Conservation (phyloP, 768 basidiomycete species). For the Sporobolomyces pararoseus region DNA sequence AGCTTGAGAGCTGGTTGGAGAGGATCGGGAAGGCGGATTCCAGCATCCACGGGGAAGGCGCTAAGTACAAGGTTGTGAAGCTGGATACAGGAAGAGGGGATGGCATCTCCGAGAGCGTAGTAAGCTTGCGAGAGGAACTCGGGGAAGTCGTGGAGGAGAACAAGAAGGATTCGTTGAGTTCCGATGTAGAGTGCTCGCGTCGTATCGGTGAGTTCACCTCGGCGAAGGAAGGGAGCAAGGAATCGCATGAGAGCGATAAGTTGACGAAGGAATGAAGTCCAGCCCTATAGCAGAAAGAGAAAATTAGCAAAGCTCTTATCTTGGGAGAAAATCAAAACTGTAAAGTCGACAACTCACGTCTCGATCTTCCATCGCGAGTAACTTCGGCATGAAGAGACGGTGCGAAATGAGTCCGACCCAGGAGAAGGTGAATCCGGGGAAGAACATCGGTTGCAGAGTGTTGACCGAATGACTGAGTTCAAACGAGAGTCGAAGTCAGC, state of each 20-base stretch:
- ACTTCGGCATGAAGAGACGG: constrained; percentile 92
- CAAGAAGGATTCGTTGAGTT: constrained; percentile 80
- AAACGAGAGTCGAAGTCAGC: too few relatives aligned
- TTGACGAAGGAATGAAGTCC: constrained; percentile 93
- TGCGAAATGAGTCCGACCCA: constrained; percentile 97
- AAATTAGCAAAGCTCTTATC: constrained; percentile 36
- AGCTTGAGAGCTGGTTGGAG: constrained; percentile 46
- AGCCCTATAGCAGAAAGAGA: constrained; percentile 56
- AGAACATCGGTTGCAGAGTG: constrained; percentile 90
- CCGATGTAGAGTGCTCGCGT: constrained; percentile 86
- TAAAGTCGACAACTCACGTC: constrained; percentile 52
- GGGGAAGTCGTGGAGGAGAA: constrained; percentile 96
- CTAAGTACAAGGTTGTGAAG: constrained; percentile 93
- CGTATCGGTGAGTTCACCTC: constrained; percentile 66
- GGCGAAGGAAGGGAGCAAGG: constrained; percentile 80
- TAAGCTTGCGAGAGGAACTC: constrained; percentile 56
- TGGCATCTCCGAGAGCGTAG: constrained; percentile 87
- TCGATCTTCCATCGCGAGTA: constrained; percentile 78
- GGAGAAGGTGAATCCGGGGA: constrained; percentile 96
- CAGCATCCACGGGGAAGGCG: constrained; percentile 66
- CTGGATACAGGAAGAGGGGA: constrained; percentile 89
- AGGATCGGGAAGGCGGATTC: constrained; percentile 74
- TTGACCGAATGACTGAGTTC: constrained; percentile 96
- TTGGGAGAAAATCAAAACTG: background rate
- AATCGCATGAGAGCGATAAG: constrained; percentile 93